phyloP scores from a whole-genome alignment of 2,329 filamentous ascomycete genomes.

The Xylariales sp. region DNA sequence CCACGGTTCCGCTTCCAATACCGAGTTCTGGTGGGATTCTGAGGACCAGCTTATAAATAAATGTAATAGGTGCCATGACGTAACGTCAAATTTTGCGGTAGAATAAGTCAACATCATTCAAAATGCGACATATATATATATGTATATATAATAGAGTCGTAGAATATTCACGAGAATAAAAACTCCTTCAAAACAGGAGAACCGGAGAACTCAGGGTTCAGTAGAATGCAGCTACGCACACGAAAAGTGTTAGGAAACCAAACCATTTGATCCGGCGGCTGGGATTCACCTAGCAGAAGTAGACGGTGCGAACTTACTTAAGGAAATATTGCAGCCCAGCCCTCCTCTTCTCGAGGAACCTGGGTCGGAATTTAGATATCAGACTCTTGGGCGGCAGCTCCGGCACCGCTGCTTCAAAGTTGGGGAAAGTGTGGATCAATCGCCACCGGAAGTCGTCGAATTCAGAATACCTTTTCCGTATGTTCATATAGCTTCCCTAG shows the following conservation, averaged over 20 bases:
- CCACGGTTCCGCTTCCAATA: no score
- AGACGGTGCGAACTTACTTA: no score
- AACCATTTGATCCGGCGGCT: no score
- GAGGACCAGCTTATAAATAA: background rate
- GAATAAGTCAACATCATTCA: slow-evolving; percentile 1
- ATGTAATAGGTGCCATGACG: background rate
- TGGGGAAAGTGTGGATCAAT: slow-evolving; percentile 76
- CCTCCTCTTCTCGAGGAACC: slow-evolving; percentile 81
- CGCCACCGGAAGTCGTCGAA: slow-evolving; percentile 78
- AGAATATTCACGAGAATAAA: slow-evolving; percentile 56
- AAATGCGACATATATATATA: background rate
- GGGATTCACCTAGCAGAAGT: no score
- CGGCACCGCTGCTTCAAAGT: slow-evolving; percentile 82
- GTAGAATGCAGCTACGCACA: slow-evolving; percentile 81
- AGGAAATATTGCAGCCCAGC: slow-evolving; percentile 86
- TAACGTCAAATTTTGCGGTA: background rate
- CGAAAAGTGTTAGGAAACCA: background rate
- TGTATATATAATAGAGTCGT: slow-evolving; percentile 3
- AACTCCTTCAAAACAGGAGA: slow-evolving; percentile 92
- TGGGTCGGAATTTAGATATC: slow-evolving; percentile 77
- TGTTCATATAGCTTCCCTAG: slow-evolving; percentile 58
- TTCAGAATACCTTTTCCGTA: slow-evolving; percentile 80
- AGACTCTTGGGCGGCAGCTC: slow-evolving; percentile 85
- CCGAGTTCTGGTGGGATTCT: no score
- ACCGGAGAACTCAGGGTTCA: slow-evolving; percentile 91